Percentiles rank a stretch among this genome's conserved stretches.
These are phyloP conservation scores for Ascocoryne sarcoides DNA, from an alignment of 2,329 filamentous ascomycete genomes.

Conservation along the genomic window DNA sequence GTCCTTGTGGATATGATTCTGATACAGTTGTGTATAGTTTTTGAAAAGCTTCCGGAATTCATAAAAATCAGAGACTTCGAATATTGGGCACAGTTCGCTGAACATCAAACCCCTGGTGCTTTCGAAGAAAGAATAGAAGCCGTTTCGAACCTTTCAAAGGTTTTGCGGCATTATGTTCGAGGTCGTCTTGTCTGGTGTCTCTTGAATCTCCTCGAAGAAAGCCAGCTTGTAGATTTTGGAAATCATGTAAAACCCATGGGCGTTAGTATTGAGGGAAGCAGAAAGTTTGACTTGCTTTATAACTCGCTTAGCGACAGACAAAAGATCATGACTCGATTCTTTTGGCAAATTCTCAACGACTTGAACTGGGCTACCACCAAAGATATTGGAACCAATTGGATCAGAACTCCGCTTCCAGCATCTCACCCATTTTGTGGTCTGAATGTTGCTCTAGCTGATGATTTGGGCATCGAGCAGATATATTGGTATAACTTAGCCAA, in stretches of 20 bases:
- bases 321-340: constrained; percentile 25
- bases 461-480: background rate
- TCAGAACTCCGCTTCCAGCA: background rate
- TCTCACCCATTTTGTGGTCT: background rate
- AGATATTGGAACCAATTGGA: constrained; percentile 3
- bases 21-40: background rate
- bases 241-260: constrained; percentile 8
- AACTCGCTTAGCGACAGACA: constrained; percentile 16
- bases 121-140: background rate
- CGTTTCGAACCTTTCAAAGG: background rate
- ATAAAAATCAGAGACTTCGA: constrained; percentile 1
- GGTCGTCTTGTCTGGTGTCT: constrained; percentile 12
- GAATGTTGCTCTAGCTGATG: background rate
- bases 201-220: constrained; percentile 4
- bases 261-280: background rate
- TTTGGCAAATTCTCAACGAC: constrained; percentile 22
- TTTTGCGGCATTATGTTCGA: constrained; percentile 10
- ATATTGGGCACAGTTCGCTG: background rate
- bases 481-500: background rate
- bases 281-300: constrained; percentile 13
- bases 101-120: background rate
- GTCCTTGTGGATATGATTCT: background rate
- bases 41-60: background rate
- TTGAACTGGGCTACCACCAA: constrained; percentile 6
- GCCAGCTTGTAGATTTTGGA: background rate